Conservation (phyloP, 2,329 filamentous ascomycete species). For the Neobulgaria alba region DNA sequence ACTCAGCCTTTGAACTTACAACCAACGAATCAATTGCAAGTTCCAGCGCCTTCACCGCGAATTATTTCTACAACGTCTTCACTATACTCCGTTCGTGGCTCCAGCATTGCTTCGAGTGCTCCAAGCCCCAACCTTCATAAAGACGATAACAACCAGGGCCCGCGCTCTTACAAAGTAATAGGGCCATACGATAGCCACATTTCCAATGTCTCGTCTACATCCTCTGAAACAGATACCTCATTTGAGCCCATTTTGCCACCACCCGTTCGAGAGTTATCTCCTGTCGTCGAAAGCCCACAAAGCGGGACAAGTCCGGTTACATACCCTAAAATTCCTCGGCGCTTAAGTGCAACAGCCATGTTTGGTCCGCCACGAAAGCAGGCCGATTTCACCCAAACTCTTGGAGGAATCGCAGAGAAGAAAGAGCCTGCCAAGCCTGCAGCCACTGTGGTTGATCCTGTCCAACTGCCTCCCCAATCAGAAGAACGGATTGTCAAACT, state of each 20-base stretch:
- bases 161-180: slow-evolving; percentile 12
- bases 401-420: slow-evolving; percentile 3
- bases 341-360: slow-evolving; percentile 11
- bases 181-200: slow-evolving; percentile 19
- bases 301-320: slow-evolving; percentile 22
- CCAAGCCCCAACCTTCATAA: background rate
- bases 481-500: background rate
- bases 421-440: background rate
- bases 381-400: slow-evolving; percentile 9
- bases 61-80: slow-evolving; percentile 11
- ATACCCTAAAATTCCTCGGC: slow-evolving; percentile 23
- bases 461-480: background rate
- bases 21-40: too few species aligned
- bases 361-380: slow-evolving; percentile 8
- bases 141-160: background rate
- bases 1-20: too few species aligned
- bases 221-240: slow-evolving; percentile 10
- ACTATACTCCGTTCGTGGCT: slow-evolving; percentile 12
- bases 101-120: background rate
- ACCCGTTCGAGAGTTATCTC: slow-evolving; percentile 20
- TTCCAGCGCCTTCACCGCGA: slow-evolving; percentile 4
- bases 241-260: slow-evolving; percentile 7
- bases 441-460: background rate
- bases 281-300: slow-evolving; percentile 25
- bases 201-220: slow-evolving; percentile 11